Conservation (phyloP, 805 yeast genomes). For the Clavispora fructus region DNA sequence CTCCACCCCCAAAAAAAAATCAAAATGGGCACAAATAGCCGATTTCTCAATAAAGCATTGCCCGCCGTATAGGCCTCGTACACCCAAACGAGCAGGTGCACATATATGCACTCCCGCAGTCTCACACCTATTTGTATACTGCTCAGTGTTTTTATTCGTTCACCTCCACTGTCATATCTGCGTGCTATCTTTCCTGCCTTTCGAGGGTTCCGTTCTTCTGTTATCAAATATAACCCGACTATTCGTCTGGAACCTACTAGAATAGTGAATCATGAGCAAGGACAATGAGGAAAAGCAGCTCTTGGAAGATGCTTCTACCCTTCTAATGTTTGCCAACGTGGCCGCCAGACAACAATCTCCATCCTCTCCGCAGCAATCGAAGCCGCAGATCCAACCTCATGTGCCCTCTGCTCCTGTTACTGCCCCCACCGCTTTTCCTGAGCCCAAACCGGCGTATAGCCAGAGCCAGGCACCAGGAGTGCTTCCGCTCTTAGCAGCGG, state of each 20-base stretch:
- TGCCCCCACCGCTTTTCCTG: background rate
- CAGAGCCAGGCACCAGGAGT: background rate
- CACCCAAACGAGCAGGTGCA: background rate
- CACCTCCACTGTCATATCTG: background rate
- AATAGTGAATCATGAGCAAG: background rate
- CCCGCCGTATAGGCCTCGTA: background rate
- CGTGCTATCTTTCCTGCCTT: background rate
- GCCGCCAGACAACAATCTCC: constrained; percentile 40
- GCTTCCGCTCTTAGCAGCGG: background rate
- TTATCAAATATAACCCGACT: background rate
- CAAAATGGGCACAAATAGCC: background rate
- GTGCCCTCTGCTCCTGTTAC: background rate
- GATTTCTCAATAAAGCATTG: background rate
- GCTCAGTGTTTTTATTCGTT: background rate
- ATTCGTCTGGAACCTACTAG: background rate
- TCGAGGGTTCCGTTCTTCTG: background rate
- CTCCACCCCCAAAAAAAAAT: background rate
- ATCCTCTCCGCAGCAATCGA: background rate
- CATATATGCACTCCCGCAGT: background rate
- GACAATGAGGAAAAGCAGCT: constrained; percentile 33
- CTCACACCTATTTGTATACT: background rate
- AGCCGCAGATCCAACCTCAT: constrained; percentile 1
- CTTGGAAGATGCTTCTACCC: constrained; percentile 57
- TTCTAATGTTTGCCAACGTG: constrained; percentile 55
- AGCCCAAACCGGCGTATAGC: constrained; percentile 1